These are phyloP conservation scores for Schoenoplectus tabernaemontani DNA, from an alignment of 202 grass and related monocot species.

Conservation along the genomic window DNA sequence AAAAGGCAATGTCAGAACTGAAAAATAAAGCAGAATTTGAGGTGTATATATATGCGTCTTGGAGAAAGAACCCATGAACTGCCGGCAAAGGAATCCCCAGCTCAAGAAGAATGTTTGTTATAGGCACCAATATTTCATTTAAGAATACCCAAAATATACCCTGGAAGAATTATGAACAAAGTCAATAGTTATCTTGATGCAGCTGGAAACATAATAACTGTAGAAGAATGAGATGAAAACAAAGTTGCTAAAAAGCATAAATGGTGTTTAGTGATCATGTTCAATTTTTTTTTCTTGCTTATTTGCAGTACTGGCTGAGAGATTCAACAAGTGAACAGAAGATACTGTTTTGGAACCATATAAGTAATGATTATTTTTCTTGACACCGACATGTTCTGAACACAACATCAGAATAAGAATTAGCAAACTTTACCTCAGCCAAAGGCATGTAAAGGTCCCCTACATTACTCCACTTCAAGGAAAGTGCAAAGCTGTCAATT, in stretches of 20 bases:
- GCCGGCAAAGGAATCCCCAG: conserved; percentile 55
- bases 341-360: background rate
- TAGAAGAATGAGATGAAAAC: background rate
- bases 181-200: background rate
- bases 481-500: conserved; percentile 64
- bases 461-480: conserved; percentile 76
- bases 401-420: background rate
- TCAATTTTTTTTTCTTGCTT: background rate
- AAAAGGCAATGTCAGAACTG: conserved; percentile 65
- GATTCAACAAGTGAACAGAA: background rate
- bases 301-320: background rate
- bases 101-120: conserved; percentile 54
- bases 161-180: conserved; percentile 32
- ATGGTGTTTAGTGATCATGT: background rate
- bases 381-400: background rate
- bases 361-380: background rate
- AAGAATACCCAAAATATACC: conserved; percentile 72
- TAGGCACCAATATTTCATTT: conserved; percentile 66
- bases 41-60: conserved; percentile 55
- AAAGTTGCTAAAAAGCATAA: background rate
- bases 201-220: background rate
- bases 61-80: conserved; percentile 59
- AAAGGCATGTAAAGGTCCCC: conserved; percentile 85
- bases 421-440: conserved; percentile 49
- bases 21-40: conserved; percentile 39